phyloP scores from a whole-genome alignment of 176 grass and related monocot species.

The Oryza meridionalis region DNA sequence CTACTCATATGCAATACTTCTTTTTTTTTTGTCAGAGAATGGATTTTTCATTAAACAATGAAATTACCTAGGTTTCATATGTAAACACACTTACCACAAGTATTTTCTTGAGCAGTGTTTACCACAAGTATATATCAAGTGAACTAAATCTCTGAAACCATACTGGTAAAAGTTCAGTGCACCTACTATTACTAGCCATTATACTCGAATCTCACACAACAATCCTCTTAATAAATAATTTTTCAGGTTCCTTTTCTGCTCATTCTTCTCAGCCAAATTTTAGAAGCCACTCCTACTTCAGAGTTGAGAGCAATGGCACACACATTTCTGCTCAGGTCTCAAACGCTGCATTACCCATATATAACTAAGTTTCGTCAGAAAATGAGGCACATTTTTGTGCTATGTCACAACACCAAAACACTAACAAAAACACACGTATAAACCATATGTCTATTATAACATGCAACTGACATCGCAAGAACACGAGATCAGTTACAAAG shows the following conservation, averaged over 20 bases:
- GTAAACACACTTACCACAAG: not conserved
- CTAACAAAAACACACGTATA: not conserved
- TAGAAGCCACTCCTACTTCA: not conserved
- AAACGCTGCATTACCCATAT: not conserved
- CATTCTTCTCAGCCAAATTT: not conserved
- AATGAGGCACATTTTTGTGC: not conserved
- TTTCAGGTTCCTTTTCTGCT: not conserved
- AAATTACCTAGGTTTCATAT: not conserved
- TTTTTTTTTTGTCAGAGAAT: too few species aligned
- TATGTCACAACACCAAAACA: not conserved
- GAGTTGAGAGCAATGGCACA: not conserved
- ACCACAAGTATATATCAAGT: too few species aligned
- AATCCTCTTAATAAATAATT: not conserved
- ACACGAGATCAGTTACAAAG: not conserved
- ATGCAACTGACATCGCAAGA: not conserved
- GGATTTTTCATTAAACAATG: too few species aligned
- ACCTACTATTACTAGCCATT: too few species aligned
- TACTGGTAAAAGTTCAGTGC: not conserved
- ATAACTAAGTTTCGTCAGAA: not conserved
- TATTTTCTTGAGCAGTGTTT: not conserved
- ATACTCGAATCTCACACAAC: too few species aligned
- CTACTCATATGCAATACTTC: not conserved
- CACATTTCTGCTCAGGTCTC: not conserved
- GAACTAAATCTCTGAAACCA: not conserved
- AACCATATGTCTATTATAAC: not conserved